phyloP scores from a whole-genome alignment of 768 basidiomycete genomes.

The Cystofilobasidium macerans region DNA sequence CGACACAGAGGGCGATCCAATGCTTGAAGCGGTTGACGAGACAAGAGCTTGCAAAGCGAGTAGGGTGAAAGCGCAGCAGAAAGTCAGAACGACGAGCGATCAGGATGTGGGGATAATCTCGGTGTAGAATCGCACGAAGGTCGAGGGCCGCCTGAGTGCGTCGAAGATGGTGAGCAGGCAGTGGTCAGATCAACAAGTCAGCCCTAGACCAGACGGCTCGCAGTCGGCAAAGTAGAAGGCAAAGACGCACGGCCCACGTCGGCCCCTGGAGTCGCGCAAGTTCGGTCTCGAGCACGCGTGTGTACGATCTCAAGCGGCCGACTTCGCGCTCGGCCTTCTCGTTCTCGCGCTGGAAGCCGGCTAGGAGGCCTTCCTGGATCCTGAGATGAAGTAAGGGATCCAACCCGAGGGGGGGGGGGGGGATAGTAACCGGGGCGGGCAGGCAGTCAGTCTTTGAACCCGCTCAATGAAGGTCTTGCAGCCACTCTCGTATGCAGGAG shows the following conservation, averaged over 20 bases:
- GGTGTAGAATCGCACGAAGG: too few relatives aligned
- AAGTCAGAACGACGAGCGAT: too few relatives aligned
- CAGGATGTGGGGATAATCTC: too few relatives aligned
- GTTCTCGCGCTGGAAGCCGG: constrained; percentile 9
- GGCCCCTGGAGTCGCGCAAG: neutral
- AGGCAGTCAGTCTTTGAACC: too few relatives aligned
- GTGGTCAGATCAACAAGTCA: neutral
- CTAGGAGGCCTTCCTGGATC: neutral
- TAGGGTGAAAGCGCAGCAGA: too few relatives aligned
- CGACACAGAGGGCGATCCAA: too few relatives aligned
- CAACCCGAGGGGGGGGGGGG: neutral
- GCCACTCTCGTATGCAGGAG: neutral
- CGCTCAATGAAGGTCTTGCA: too few relatives aligned
- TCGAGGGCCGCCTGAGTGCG: neutral
- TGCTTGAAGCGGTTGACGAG: too few relatives aligned
- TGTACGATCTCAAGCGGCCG: neutral
- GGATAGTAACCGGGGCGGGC: too few relatives aligned
- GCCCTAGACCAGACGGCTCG: too few relatives aligned
- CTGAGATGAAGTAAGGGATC: neutral
- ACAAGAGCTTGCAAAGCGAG: too few relatives aligned
- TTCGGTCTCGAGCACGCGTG: neutral
- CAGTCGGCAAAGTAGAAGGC: too few relatives aligned
- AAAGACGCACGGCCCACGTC: neutral
- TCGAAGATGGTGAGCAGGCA: neutral
- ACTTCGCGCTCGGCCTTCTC: constrained; percentile 1